These are phyloP conservation scores for Brassica nigra DNA, from an alignment of 345 rosid genomes.

Conservation along the genomic window DNA sequence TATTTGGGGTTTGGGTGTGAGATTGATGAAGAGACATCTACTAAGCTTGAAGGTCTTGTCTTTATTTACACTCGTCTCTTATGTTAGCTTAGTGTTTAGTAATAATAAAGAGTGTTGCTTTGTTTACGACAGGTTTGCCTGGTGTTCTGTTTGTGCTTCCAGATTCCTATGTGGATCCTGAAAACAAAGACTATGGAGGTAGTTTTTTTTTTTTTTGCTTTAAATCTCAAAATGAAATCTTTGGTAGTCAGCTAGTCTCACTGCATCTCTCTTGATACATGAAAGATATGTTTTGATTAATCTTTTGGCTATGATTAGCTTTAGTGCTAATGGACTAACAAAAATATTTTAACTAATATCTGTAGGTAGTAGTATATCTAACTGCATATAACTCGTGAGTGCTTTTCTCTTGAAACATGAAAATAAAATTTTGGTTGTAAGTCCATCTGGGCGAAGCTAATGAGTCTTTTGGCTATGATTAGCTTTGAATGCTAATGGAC, in stretches of 20 bases:
- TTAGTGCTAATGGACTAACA: slow-evolving; percentile 50
- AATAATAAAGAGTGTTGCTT: neutral
- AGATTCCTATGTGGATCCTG: slow-evolving; percentile 90
- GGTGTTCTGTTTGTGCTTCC: slow-evolving; percentile 94
- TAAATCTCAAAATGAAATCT: neutral
- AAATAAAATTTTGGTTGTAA: neutral
- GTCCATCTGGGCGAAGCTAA: slow-evolving; percentile 62
- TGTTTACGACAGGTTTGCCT: slow-evolving; percentile 59
- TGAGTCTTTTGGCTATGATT: slow-evolving; percentile 32
- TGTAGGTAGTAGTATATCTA: slow-evolving; percentile 28
- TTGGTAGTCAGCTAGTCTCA: slow-evolving; percentile 2
- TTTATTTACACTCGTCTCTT: slow-evolving; percentile 2
- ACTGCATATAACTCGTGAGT: slow-evolving; percentile 2
- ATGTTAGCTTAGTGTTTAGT: neutral
- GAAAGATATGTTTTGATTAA: neutral
- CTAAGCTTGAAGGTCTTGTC: slow-evolving; percentile 78
- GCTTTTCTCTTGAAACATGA: neutral
- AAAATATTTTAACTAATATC: neutral
- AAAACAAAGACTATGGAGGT: slow-evolving; percentile 95
- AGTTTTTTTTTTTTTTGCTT: slow-evolving; percentile 18
- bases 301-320: slow-evolving; percentile 33
- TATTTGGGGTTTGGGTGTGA: slow-evolving; percentile 95
- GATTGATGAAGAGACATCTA: slow-evolving; percentile 92
- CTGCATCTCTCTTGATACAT: neutral
- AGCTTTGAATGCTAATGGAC: slow-evolving; percentile 54